Evolutionary conservation across 139 green algal genomes (phyloP), one percentile per base, ranked within the genome.

Genomic region (Ettlia oleoabundans): DNA sequence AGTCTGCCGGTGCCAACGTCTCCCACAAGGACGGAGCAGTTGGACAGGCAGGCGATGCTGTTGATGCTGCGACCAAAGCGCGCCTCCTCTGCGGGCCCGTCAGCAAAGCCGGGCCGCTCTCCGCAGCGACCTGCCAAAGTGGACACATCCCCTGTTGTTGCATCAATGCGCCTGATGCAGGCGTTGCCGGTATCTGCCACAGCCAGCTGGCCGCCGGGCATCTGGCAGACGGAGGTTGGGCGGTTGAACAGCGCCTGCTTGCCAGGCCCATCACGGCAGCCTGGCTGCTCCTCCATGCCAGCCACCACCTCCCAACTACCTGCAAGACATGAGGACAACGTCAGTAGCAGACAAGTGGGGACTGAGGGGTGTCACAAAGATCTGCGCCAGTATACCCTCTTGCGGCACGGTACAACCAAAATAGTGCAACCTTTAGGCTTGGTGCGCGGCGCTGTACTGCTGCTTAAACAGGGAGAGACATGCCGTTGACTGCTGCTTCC

Each of bases 21-120:
- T 13, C 41, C 69, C 5, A 76, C 69, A 26, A 76, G 42, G 41
- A 76, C 41, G 0, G 69, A 76, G 42, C 69, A 76, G 69, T 76
- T 76, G 69, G 43, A 26, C 42, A 76, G 42, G 42, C 69, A 76
- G 1, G 40, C 69, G 22, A 76, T 13, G 42, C 69, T 63, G 26
- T 61, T 33, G 8, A 76, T 38, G 69, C 69, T n/a, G 28, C 1
- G 2, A 2, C 10, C 2, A 32, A 76, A 76, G 26, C 61, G 42
- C 41, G 69, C 69, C 3, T 38, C 69, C 15, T 9, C 7, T 8
- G 5, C 69, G n/a, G 42, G 69, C 26, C 69, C 69, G n/a, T 76
- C 69, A 2, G 8, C 26, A 37, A 38, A 63, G 7, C 69, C 69
- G 6, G n/a, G 1, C n/a, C 3, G 38, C 37, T 73, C 28, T 21